Evolutionary conservation across 2,329 filamentous ascomycete genomes (phyloP).

Genomic region (Colletotrichum graminicola): DNA sequence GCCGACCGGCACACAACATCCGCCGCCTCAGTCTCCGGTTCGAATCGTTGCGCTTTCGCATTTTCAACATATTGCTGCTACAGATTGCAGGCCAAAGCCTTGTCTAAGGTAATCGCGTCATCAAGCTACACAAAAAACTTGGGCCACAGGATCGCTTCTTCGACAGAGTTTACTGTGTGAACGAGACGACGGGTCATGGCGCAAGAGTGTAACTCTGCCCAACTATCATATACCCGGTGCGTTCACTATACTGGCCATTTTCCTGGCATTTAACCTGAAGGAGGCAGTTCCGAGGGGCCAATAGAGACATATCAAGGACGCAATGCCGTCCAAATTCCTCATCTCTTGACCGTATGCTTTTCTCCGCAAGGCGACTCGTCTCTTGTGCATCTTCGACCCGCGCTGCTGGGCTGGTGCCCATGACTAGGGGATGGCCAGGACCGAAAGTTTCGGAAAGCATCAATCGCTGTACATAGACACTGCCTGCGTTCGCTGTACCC

Average conservation of each 20-base stretch:
- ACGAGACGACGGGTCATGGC: constrained; percentile 37
- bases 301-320: not conserved
- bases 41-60: not conserved
- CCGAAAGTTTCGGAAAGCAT: constrained; percentile 21
- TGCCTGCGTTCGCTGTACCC: not conserved
- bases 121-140: not conserved
- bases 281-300: not conserved
- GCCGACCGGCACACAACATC: constrained; percentile 20
- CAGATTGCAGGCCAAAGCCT: constrained; percentile 19
- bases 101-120: not conserved
- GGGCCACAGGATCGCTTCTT: constrained; percentile 9
- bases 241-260: constrained; percentile 1
- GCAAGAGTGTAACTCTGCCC: constrained; percentile 31
- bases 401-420: not conserved
- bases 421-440: not conserved
- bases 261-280: not conserved
- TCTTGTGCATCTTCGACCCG: not conserved
- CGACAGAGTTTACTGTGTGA: constrained; percentile 26
- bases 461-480: not conserved
- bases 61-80: not conserved
- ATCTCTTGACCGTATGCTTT: not conserved
- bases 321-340: not conserved
- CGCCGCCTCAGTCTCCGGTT: constrained; percentile 7
- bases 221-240: constrained; percentile 6
- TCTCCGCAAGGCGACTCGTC: not conserved